Base-by-base conservation (phyloP, 1,284 basidiomycete species). In the Leccinum pachyderme region DNA sequence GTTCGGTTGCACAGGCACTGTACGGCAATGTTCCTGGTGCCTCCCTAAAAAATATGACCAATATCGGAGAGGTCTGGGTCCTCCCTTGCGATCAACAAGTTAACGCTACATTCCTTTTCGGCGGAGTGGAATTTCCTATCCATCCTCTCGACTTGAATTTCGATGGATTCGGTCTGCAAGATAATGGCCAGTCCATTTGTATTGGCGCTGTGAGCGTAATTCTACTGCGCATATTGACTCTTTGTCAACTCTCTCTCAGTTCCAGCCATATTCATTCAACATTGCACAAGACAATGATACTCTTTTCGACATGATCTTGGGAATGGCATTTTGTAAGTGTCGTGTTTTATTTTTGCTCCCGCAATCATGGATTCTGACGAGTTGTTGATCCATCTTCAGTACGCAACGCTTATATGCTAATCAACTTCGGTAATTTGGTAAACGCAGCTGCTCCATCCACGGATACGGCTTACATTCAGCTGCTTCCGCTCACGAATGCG, bases 351-450 rank as follows among this genome's bases (percentile, higher is more conserved):
- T 28, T 24, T 49, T 33, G 24, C 22, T 45, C 3, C 15, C 15
- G 5, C 37, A 18, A 18, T 13, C 44, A 8, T 44, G 8, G 18
- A 24, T 50, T 24, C 53, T 52, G 25, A 55, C 35, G 8, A 22
- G 2, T 4, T 33, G 9, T 22, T 31, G 4, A 47, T 24, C 2
- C 13, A 5, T 48, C 35, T 49, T 28, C 51, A 81, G 80, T 83
- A 56, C 77, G 81, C 35, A 83, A 82, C 51, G 74, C 78, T 5
- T 87, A 86, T 64, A 70, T 77, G 5, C 69, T 85, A 9, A 75
- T 87, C 63, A 77, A 86, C 64, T 86, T 81, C 61, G 84, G 84
- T 33, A 76, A 83, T 68, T 80, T 82, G 62, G 62, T 85, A 53
- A 59, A 75, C 18, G 76, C 74, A 53, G 63, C 72, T 24, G 70